Conservation (phyloP, 2,329 filamentous ascomycete genomes). For the Ilyonectria mors-panacis region DNA sequence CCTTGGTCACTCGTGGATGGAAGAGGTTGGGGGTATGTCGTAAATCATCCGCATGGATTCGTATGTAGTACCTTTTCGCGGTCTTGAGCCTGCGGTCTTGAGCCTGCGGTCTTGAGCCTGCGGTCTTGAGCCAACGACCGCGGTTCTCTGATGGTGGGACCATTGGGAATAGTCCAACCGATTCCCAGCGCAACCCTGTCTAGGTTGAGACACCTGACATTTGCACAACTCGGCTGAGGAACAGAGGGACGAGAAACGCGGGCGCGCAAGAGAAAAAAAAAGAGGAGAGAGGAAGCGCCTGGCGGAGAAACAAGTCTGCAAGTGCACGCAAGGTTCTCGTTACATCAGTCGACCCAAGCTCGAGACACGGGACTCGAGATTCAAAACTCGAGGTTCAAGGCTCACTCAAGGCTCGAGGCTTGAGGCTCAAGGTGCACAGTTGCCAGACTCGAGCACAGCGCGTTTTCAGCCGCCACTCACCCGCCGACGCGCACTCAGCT, state of each 20-base stretch:
- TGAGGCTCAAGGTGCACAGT: conserved; percentile 13
- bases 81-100: conserved; percentile 22
- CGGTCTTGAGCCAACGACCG: conserved; percentile 23
- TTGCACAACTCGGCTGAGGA: conserved; percentile 31
- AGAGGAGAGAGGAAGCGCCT: conserved; percentile 15
- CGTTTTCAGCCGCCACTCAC: conserved; percentile 20
- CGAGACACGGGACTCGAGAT: conserved; percentile 16
- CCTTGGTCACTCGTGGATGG: conserved; percentile 25
- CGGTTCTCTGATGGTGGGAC: conserved; percentile 39
- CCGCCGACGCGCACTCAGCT: conserved; percentile 15
- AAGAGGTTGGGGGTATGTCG: conserved; percentile 42
- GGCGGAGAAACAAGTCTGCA: conserved; percentile 42
- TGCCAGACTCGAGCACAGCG: conserved; percentile 17
- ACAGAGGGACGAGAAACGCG: conserved; percentile 19
- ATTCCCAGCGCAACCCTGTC: conserved; percentile 33
- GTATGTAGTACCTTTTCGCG: conserved; percentile 52
- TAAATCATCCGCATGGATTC: conserved; percentile 56
- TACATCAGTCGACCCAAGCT: conserved; percentile 10
- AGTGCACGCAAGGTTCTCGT: conserved; percentile 44
- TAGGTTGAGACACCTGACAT: conserved; percentile 37
- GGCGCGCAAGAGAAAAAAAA: conserved; percentile 14
- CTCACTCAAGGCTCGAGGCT: background rate
- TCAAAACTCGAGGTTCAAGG: conserved; percentile 15
- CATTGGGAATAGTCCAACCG: conserved; percentile 42
- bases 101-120: conserved; percentile 32